Evolutionary conservation across 2,329 filamentous ascomycete species (phyloP), one percentile per base, ranked within the genome.

Genomic region (Coniella vitis): DNA sequence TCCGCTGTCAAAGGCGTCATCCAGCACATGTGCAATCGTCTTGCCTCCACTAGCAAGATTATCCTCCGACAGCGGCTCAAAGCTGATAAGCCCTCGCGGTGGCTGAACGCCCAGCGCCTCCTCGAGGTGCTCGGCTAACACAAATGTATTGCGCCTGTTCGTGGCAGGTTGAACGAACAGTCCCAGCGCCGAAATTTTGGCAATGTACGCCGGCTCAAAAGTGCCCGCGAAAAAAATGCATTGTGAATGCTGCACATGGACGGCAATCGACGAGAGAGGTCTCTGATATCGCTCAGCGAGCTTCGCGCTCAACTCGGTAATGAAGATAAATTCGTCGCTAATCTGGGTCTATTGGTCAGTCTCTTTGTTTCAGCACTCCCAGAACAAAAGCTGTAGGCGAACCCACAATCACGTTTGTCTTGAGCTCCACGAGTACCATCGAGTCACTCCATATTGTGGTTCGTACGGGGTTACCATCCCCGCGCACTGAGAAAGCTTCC

Each of bases 61-160:
- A 48, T 88, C 84, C 58, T 91, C 87, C 0, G 76, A 64, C 4
- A 88, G 77, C 1, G 84, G 69, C 7, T 81, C 67, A 58, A 91
- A 95, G 31, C 83, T 81, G 48, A 95, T 67, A 31, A 90, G 74
- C 1, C 90, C 89, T 35, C 87, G 77, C 1, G 78, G 71, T 0
- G 82, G 65, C 0, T 73, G 59, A 3, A 95, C 86, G 2, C 79
- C 77, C 0, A 95, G 71, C 1, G 81, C 73, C 20, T 88, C 84
- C 13, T 81, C 74, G 64, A 95, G 76, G 62, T 86, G 84, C n/a
- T 72, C 74, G 61, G 93, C 87, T 3, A 94, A 77, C 16, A 94
- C 68, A n/a, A 76, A 74, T 1, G 87, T 81, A 63, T 91, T 93
- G 54, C 88, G 81, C 63, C 86, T 86, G 68, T 95, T 95, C 45